Conservation (phyloP, 2,329 filamentous ascomycete species). For the Ascochyta clinopodiicola region DNA sequence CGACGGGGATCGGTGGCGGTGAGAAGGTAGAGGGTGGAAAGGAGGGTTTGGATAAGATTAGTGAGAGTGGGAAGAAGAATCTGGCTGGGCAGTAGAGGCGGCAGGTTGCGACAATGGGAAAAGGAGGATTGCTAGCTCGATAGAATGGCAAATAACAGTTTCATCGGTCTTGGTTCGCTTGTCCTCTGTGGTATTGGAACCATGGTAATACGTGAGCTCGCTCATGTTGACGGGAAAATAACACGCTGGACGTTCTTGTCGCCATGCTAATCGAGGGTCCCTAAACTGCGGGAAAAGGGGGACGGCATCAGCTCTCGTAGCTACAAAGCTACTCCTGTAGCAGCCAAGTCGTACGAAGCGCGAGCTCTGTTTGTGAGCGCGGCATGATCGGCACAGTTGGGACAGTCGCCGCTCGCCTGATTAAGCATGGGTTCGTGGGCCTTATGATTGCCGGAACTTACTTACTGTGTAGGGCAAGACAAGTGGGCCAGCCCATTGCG, state of each 20-base stretch:
- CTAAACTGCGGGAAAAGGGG: neutral
- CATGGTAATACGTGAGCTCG: neutral
- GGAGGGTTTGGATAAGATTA: conserved; percentile 33
- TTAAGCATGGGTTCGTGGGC: neutral
- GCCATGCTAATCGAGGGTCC: conserved; percentile 1
- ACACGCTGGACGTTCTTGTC: conserved; percentile 1
- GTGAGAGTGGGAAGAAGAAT: conserved; percentile 13
- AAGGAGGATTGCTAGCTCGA: neutral
- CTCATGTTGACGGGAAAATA: neutral
- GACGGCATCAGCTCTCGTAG: too few species aligned
- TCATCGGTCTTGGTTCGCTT: neutral
- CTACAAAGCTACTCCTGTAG: neutral
- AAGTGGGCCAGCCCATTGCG: neutral
- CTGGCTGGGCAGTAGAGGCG: conserved; percentile 8
- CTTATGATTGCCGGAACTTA: neutral
- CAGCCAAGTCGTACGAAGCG: neutral
- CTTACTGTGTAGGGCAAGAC: neutral
- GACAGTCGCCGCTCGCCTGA: conserved; percentile 1
- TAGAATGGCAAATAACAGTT: neutral
- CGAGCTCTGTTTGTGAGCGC: neutral
- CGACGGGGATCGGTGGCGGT: conserved; percentile 43
- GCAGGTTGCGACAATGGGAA: neutral
- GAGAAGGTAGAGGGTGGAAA: conserved; percentile 44
- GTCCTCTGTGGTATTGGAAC: neutral
- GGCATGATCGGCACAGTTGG: conserved; percentile 7